Evolutionary conservation across 768 basidiomycete genomes (phyloP).

Genomic region (Serendipita vermifera): DNA sequence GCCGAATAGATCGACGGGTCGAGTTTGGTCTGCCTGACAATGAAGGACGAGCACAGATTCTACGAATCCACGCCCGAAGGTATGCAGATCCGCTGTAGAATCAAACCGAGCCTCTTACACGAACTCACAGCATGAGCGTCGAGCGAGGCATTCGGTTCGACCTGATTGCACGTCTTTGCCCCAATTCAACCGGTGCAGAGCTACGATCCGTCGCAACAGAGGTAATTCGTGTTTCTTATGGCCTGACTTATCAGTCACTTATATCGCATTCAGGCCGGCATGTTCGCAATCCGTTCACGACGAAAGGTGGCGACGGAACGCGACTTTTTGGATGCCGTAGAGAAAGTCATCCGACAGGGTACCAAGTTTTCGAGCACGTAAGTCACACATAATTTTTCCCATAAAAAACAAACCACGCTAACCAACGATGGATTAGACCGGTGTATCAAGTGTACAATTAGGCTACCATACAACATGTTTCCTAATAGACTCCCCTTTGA

Average conservation of each 20-base stretch:
- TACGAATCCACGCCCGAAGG: slow-evolving; percentile 94
- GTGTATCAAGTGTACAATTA: slow-evolving; percentile 92
- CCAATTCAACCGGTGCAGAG: slow-evolving; percentile 98
- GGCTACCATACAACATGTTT: slow-evolving; percentile 17
- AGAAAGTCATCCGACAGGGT: slow-evolving; percentile 95
- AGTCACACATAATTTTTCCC: slow-evolving; percentile 24
- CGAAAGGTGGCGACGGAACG: slow-evolving; percentile 95
- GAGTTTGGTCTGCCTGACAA: slow-evolving; percentile 92
- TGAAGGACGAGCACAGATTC: slow-evolving; percentile 92
- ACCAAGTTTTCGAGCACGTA: slow-evolving; percentile 97
- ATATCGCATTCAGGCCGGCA: slow-evolving; percentile 61
- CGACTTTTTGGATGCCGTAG: slow-evolving; percentile 94
- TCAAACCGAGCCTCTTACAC: not conserved
- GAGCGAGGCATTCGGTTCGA: slow-evolving; percentile 96
- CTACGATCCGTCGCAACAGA: slow-evolving; percentile 93
- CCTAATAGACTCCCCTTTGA: slow-evolving; percentile 5
- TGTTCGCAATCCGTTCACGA: slow-evolving; percentile 96
- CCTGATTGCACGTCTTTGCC: slow-evolving; percentile 90
- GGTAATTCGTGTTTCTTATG: slow-evolving; percentile 33
- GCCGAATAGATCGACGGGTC: slow-evolving; percentile 90
- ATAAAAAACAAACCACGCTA: slow-evolving; percentile 1
- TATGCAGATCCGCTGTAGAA: slow-evolving; percentile 24
- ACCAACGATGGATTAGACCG: slow-evolving; percentile 37
- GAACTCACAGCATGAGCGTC: slow-evolving; percentile 76
- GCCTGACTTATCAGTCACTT: not conserved